Percentiles rank a stretch among this genome's conserved stretches.
Conservation (phyloP, 306 rosid genomes). For the Cicer yamashitae region DNA sequence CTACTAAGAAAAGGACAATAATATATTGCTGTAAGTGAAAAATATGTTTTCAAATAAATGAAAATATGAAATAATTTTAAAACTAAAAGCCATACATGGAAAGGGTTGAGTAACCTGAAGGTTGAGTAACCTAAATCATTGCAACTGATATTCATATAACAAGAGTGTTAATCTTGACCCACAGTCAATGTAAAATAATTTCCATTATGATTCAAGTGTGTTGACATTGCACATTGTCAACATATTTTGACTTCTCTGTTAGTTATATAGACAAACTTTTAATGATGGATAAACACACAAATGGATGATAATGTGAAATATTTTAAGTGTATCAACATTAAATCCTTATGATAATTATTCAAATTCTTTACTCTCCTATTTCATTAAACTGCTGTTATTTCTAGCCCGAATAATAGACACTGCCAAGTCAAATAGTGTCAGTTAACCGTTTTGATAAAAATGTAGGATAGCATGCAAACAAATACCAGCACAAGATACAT, state of each 20-base stretch:
- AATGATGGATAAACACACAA: neutral
- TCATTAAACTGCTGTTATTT: conserved; percentile 15
- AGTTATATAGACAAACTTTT: neutral
- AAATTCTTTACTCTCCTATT: neutral
- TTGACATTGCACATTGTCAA: neutral
- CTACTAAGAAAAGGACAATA: neutral
- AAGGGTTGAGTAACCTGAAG: conserved; percentile 1
- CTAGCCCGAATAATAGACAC: conserved; percentile 3
- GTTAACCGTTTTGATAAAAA: conserved; percentile 17
- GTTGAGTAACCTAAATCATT: no score
- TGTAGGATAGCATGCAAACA: conserved; percentile 19
- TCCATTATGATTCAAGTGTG: neutral
- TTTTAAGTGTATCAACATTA: neutral
- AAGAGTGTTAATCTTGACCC: neutral
- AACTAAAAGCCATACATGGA: neutral
- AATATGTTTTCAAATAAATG: neutral
- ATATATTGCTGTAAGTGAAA: neutral
- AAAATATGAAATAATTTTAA: neutral
- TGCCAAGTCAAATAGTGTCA: neutral
- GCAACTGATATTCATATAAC: neutral
- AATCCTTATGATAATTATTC: conserved; percentile 16
- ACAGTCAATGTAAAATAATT: neutral
- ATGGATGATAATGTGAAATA: neutral
- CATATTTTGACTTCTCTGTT: neutral
- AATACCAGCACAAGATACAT: conserved; percentile 38